phyloP scores from a whole-genome alignment of 2,329 filamentous ascomycete genomes.

The Aspergillus puulaauensis region DNA sequence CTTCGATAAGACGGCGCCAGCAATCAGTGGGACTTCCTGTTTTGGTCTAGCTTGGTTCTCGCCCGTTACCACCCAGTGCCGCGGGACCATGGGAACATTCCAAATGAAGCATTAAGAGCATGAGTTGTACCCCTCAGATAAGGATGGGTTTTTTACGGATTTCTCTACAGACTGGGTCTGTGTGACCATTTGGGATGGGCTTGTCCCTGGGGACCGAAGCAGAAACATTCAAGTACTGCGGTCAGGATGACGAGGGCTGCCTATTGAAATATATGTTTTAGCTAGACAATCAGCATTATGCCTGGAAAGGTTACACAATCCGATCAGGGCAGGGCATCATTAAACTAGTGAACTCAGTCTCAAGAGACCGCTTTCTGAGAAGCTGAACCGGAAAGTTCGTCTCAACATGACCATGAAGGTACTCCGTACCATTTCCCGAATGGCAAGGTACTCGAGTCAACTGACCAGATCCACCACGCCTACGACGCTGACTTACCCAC shows the following conservation, averaged over 20 bases:
- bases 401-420: background rate
- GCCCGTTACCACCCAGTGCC: too few relatives aligned
- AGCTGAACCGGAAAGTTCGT: background rate
- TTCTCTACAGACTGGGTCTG: background rate
- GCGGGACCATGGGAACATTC: too few relatives aligned
- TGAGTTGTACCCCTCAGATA: too few relatives aligned
- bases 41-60: too few relatives aligned
- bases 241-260: background rate
- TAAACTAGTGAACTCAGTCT: background rate
- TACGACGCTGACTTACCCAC: background rate
- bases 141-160: too few relatives aligned
- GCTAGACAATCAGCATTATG: background rate
- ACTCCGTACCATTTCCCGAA: background rate
- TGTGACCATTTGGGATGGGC: background rate
- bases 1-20: background rate
- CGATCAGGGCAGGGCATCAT: background rate
- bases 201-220: background rate
- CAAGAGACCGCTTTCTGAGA: background rate
- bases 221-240: background rate
- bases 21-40: background rate
- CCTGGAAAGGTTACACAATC: background rate
- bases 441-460: background rate
- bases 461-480: background rate
- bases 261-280: background rate
- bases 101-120: too few relatives aligned